A percentile compares a stretch with the other conserved stretches of the same genome.
Conservation (phyloP, 331 rosid species). For the Rosa hybrid region DNA sequence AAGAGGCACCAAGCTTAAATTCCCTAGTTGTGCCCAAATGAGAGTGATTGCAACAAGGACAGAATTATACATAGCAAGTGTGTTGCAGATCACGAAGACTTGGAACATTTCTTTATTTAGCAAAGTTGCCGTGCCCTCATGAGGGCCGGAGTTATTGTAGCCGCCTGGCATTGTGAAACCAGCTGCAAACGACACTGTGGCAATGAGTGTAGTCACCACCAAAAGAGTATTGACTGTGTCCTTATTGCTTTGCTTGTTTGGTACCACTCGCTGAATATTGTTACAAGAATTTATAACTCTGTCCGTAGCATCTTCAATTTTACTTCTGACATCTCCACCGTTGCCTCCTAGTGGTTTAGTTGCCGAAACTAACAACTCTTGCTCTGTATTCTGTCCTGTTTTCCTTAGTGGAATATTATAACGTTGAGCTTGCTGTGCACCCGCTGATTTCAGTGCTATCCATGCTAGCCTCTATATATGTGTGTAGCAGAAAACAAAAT, state of each 20-base stretch:
- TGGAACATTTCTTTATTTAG: slow-evolving; percentile 5
- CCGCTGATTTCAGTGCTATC: slow-evolving; percentile 13
- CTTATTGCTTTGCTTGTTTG: background rate
- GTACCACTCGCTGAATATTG: background rate
- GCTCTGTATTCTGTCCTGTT: background rate
- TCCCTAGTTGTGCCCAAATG: slow-evolving; percentile 25
- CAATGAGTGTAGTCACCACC: background rate
- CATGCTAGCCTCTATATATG: slow-evolving; percentile 1
- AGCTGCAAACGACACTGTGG: background rate
- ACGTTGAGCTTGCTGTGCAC: slow-evolving; percentile 11
- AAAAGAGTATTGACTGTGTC: background rate
- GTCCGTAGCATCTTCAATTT: background rate
- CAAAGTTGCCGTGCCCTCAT: background rate
- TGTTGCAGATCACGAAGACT: slow-evolving; percentile 8
- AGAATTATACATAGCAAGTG: slow-evolving; percentile 28
- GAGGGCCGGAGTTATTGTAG: background rate
- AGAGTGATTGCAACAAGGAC: slow-evolving; percentile 21
- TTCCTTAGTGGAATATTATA: background rate
- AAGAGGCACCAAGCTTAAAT: background rate
- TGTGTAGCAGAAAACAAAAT: background rate
- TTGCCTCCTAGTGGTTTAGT: background rate
- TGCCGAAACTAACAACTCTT: background rate
- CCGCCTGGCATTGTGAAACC: background rate
- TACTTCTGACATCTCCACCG: background rate
- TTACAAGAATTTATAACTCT: background rate